Evolutionary conservation across 352 stramenopile species (phyloP), one percentile per base, ranked within the genome.

Genomic region (Globisporangium barbulae): DNA sequence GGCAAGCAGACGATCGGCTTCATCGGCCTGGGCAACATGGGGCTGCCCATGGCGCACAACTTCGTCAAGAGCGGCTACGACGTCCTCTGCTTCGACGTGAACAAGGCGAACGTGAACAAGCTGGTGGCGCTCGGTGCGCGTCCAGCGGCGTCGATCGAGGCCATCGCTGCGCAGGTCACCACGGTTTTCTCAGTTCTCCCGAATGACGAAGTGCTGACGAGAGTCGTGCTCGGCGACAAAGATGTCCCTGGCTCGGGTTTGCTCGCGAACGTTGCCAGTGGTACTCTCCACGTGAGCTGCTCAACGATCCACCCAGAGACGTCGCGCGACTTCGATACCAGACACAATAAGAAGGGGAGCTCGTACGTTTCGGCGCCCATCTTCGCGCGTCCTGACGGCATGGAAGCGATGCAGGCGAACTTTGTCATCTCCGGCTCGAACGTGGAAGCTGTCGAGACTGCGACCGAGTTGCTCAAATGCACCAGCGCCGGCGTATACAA

Each of bases 11-110:
- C 52, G 12, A 63, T 97, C 21, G 91, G 89, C 22, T 97, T 98
- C 73, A 83, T 98, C 31, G 91, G 93, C 6, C 74, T 98, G 12
- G 93, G 93, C 28, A 97, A 98, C 68, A 98, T 98, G 91, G 92
- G 91, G 0, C 72, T 88, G 49, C 90, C 86, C 13, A 98, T 98
- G 93, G 84, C 85, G 39, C 72, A 82, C 59, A 97, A 98, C 73
- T 66, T 96, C 39, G 60, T 97, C 31, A 83, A 90, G 58, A 87
- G 75, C 15, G 82, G 72, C 25, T 67, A 76, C 37, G 67, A 84
- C 30, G 63, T 84, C 25, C 63, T 94, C 35, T 89, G 82, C 60
- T 94, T 88, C 56, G 85, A 94, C 57, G 61, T 67, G 35, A 78
- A 79, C 50, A 22, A 61, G 30, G 45, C 64, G 7, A 77, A 70